phyloP scores from a whole-genome alignment of 1,284 basidiomycete species.

The Trametes hirsuta region DNA sequence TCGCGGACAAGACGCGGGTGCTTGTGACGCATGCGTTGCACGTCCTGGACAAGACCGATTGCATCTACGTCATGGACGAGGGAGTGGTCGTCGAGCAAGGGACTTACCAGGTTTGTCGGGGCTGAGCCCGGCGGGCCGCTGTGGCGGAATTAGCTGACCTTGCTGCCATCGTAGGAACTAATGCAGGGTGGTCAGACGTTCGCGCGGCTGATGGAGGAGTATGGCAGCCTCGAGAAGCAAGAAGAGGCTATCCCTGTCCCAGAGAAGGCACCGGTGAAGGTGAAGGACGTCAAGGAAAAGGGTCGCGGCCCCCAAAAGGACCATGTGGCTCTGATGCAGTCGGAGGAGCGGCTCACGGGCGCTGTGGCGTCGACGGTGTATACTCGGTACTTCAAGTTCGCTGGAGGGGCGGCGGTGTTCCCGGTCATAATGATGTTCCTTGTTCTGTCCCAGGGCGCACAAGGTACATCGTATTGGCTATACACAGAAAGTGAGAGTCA shows the following conservation, averaged over 20 bases:
- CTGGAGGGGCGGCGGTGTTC: slow-evolving; percentile 49
- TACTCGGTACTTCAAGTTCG: slow-evolving; percentile 44
- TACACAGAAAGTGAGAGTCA: no score
- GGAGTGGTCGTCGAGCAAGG: slow-evolving; percentile 68
- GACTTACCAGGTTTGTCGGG: slow-evolving; percentile 51
- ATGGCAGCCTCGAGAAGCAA: slow-evolving; percentile 48
- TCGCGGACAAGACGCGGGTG: slow-evolving; percentile 68
- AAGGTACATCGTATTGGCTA: slow-evolving; percentile 26
- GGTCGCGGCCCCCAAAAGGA: slow-evolving; percentile 1
- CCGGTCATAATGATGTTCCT: slow-evolving; percentile 42
- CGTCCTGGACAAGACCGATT: slow-evolving; percentile 67
- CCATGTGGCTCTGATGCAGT: slow-evolving; percentile 38
- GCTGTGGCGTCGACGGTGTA: slow-evolving; percentile 40
- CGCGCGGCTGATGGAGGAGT: slow-evolving; percentile 63
- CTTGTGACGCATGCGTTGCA: slow-evolving; percentile 79
- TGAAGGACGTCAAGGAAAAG: slow-evolving; percentile 28
- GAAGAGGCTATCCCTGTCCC: slow-evolving; percentile 34
- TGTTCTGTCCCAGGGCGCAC: slow-evolving; percentile 32
- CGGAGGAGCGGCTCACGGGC: slow-evolving; percentile 40
- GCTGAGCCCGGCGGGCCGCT: not conserved
- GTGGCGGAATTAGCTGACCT: not conserved
- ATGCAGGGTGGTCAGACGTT: slow-evolving; percentile 57
- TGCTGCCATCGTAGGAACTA: slow-evolving; percentile 44
- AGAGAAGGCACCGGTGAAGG: slow-evolving; percentile 27
- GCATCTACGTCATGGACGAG: slow-evolving; percentile 77